These are phyloP conservation scores for Pinus taeda DNA, from an alignment of 75 land plant species.

Conservation along the genomic window DNA sequence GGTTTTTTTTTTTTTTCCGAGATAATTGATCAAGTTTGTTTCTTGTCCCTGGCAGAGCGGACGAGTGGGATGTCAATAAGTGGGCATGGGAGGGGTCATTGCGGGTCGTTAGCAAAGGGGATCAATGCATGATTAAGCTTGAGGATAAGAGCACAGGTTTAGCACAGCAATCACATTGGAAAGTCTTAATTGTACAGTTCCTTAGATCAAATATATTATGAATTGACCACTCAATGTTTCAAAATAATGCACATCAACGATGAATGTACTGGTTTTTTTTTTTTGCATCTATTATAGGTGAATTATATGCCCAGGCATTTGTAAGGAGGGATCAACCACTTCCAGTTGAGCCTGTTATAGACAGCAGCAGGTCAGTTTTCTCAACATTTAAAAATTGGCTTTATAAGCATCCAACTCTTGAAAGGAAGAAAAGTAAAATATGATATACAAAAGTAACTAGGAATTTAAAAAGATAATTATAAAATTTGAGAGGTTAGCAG, in stretches of 20 bases:
- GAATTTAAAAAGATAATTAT: neutral
- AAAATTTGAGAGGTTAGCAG: neutral
- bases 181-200: neutral
- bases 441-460: neutral
- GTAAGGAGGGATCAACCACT: constrained; percentile 83
- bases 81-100: constrained; percentile 96
- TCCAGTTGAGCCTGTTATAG: constrained; percentile 94
- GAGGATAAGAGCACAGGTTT: constrained; percentile 87
- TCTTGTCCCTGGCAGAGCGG: constrained; percentile 65
- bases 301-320: constrained; percentile 94
- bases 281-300: constrained; percentile 49
- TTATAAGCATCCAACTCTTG: neutral
- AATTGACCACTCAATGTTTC: neutral
- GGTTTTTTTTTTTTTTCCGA: neutral
- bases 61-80: constrained; percentile 99
- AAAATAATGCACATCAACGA: neutral
- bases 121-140: constrained; percentile 82
- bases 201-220: constrained; percentile 2
- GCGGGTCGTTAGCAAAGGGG: constrained; percentile 91
- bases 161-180: neutral
- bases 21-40: neutral
- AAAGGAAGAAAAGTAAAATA: neutral
- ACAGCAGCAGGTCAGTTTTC: constrained; percentile 89
- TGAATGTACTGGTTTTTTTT: neutral
- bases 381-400: neutral